Conservation (phyloP, 2,329 filamentous ascomycete species). For the Bipolaris bicolor region DNA sequence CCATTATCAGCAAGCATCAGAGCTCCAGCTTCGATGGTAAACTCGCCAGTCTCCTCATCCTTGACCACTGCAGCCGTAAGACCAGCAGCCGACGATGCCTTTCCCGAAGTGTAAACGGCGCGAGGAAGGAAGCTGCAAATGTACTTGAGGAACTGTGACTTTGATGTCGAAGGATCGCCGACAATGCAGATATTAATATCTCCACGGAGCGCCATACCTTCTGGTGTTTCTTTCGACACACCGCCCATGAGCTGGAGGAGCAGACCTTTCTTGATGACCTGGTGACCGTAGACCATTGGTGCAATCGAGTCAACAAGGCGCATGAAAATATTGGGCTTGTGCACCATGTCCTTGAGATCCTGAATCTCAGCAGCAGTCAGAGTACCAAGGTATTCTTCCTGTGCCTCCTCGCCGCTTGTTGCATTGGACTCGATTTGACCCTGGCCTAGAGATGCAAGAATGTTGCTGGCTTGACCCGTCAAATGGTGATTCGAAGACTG, state of each 20-base stretch:
- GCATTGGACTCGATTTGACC: constrained; percentile 65
- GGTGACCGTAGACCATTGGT: constrained; percentile 96
- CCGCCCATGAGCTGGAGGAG: constrained; percentile 95
- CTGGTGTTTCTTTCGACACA: constrained; percentile 86
- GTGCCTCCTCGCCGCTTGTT: constrained; percentile 80
- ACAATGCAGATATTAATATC: constrained; percentile 99
- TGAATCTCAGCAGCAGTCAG: constrained; percentile 88
- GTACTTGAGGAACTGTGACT: constrained; percentile 98
- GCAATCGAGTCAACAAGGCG: constrained; percentile 91
- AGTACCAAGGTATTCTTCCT: constrained; percentile 83
- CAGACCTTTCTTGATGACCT: constrained; percentile 96
- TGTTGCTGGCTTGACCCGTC: constrained; percentile 78
- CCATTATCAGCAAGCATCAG: constrained; percentile 97
- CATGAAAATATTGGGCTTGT: constrained; percentile 93
- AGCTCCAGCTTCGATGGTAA: constrained; percentile 97
- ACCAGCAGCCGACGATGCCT: constrained; percentile 96
- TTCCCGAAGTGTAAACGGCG: constrained; percentile 96
- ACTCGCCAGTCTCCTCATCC: constrained; percentile 97
- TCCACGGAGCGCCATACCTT: constrained; percentile 93
- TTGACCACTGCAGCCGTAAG: constrained; percentile 96
- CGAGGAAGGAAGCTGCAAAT: constrained; percentile 96
- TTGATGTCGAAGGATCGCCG: constrained; percentile 94
- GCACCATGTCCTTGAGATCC: constrained; percentile 90
- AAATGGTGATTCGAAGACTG: constrained; percentile 72
- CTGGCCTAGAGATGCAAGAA: constrained; percentile 82